A percentile compares a stretch with the other conserved stretches of the same genome.
These are phyloP conservation scores for Dryas integrifolia DNA, from an alignment of 331 rosid genomes.

Conservation along the genomic window DNA sequence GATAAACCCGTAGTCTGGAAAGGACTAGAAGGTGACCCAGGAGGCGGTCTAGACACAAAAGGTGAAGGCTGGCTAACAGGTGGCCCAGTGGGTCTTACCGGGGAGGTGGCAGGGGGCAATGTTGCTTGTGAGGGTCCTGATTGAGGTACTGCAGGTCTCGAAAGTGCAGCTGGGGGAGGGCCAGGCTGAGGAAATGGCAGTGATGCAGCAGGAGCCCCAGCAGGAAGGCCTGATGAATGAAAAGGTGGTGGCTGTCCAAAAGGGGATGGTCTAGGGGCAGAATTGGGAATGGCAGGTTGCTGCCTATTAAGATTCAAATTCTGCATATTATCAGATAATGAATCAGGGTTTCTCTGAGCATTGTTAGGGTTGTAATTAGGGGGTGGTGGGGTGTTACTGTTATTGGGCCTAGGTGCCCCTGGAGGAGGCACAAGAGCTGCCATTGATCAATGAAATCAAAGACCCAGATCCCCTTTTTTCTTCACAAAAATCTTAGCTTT, in stretches of 20 bases:
- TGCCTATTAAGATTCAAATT: conserved; percentile 78
- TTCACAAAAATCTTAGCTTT: not conserved
- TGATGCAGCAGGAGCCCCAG: conserved; percentile 46
- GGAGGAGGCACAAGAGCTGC: conserved; percentile 89
- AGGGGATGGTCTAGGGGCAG: conserved; percentile 65
- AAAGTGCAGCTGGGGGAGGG: conserved; percentile 50
- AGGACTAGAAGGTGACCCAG: conserved; percentile 41
- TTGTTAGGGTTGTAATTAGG: conserved; percentile 50
- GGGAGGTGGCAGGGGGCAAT: conserved; percentile 43
- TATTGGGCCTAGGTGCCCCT: conserved; percentile 92
- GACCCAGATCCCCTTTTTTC: conserved; percentile 30
- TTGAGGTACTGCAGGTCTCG: conserved; percentile 49
- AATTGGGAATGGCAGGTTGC: conserved; percentile 62
- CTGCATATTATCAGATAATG: conserved; percentile 48
- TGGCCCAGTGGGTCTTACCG: conserved; percentile 62
- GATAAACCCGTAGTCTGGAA: conserved; percentile 36
- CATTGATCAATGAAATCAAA: conserved; percentile 52
- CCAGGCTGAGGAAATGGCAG: conserved; percentile 65
- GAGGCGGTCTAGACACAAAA: conserved; percentile 61
- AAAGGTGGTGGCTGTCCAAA: conserved; percentile 69
- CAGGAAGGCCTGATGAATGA: conserved; percentile 44
- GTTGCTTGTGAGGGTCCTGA: conserved; percentile 49
- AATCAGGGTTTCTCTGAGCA: conserved; percentile 50
- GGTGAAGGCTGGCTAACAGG: conserved; percentile 64
- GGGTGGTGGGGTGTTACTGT: conserved; percentile 44